Conservation (phyloP, 495 filamentous ascomycete species). For the Neurospora sublineolata region DNA sequence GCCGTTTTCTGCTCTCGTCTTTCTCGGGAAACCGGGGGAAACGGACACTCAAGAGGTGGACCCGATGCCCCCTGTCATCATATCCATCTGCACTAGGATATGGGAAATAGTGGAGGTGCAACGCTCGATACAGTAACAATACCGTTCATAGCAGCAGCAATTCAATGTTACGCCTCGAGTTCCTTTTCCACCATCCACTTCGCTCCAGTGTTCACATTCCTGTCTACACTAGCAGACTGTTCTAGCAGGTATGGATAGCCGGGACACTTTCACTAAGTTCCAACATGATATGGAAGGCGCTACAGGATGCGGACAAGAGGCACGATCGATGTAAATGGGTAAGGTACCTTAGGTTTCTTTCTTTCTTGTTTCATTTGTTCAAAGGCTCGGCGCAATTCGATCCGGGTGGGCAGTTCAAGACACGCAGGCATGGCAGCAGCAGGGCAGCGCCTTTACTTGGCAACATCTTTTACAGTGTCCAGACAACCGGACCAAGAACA, state of each 20-base stretch:
- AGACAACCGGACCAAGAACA: not conserved
- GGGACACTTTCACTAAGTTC: not conserved
- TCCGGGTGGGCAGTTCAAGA: not conserved
- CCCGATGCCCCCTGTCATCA: not conserved
- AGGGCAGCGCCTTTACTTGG: not conserved
- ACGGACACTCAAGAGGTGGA: not conserved
- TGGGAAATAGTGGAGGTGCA: not conserved
- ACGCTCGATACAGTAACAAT: slow-evolving; percentile 1
- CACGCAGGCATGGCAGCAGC: not conserved
- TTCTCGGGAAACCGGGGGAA: not conserved
- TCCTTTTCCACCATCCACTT: not conserved
- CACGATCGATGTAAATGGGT: not conserved
- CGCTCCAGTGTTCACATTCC: not conserved
- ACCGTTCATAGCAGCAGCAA: not conserved
- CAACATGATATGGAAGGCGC: not conserved
- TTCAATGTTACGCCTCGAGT: not conserved
- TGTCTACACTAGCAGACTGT: not conserved
- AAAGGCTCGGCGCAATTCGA: not conserved
- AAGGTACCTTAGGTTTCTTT: not conserved
- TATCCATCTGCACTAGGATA: not conserved
- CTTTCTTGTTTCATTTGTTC: not conserved
- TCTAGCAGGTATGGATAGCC: not conserved
- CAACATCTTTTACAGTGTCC: not conserved
- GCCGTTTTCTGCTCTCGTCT: not conserved
- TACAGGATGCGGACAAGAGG: not conserved